Evolutionary conservation across 495 filamentous ascomycete species (phyloP).

Genomic region (Barbatosphaeria neglecta): DNA sequence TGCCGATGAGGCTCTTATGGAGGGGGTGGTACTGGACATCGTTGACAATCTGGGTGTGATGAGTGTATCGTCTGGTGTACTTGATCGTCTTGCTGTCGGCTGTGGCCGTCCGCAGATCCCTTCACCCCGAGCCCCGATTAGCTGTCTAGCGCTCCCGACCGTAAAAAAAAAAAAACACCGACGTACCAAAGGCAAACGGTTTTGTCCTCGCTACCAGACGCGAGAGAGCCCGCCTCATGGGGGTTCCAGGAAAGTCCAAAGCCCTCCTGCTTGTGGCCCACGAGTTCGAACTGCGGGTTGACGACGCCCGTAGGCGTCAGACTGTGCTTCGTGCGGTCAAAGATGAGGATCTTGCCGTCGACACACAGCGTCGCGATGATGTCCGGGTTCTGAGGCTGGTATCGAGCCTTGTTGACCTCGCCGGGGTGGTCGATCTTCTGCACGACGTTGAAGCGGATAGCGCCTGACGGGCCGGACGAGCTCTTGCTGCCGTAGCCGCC

Average conservation of each 20-base stretch:
- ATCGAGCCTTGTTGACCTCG: constrained; percentile 97
- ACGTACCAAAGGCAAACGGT: constrained; percentile 82
- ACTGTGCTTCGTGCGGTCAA: constrained; percentile 89
- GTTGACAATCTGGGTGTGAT: constrained; percentile 86
- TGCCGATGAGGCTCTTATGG: constrained; percentile 70
- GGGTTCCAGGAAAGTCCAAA: constrained; percentile 92
- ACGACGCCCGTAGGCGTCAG: constrained; percentile 57
- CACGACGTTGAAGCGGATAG: constrained; percentile 74
- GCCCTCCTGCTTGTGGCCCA: constrained; percentile 84
- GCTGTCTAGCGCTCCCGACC: too few relatives aligned
- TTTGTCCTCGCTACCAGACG: constrained; percentile 79
- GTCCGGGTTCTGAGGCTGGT: constrained; percentile 95
- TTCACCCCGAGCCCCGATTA: constrained; percentile 17
- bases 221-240: constrained; percentile 67
- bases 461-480: constrained; percentile 32
- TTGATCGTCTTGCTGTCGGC: constrained; percentile 58
- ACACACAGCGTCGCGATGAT: constrained; percentile 90
- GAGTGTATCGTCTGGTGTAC: constrained; percentile 64
- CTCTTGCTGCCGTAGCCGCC: constrained; percentile 77
- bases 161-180: too few relatives aligned
- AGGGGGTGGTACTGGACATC: constrained; percentile 91
- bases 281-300: constrained; percentile 70
- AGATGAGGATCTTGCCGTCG: constrained; percentile 80
- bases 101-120: constrained; percentile 66
- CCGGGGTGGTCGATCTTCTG: constrained; percentile 95